Base-by-base conservation (phyloP, 352 stramenopile genomes). In the Globisporangium nunn region DNA sequence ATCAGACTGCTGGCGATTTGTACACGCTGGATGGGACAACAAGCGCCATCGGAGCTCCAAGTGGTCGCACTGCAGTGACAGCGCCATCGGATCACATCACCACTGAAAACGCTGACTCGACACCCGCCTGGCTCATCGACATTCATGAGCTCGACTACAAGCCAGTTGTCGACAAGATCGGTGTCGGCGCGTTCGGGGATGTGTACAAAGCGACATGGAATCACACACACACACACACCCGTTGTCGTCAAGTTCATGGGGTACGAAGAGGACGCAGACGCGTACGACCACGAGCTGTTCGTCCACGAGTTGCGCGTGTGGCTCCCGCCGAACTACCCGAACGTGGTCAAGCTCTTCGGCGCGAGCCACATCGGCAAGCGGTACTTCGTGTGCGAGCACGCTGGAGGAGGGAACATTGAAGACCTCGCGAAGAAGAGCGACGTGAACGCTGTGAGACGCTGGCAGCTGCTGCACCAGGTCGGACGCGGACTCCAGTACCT, bases 201-300 rank as follows among this genome's bases (percentile, higher is more conserved):
- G 50, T 54, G 15, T 54, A n/a, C 33, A 44, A 44, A 15, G 50
- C 31, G 15, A 54, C 33, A 18, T 54, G 50, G 50, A 31, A 7
- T n/a, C n/a, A n/a, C n/a, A n/a, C n/a, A n/a, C n/a, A n/a, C n/a
- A 1, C 7, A 44, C 50, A 33, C 50, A 0, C 50, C 50, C 1
- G 50, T 54, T 0, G 50, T 44, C 8, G 11, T 43, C 12, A 54
- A 54, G 17, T 44, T 54, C 15, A 43, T 44, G 50, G 31, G 31
- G 6, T 44, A 54, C 50, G 31, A 44, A 1, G 30, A 45, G 0
- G 4, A 6, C 14, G 10, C 4, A 7, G 3, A 29, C 29, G 43
- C 4, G 43, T 48, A 48, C 43, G n/a, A 15, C 11, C 28, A 14
- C 47, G 14, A 37, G 11, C 1, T 52, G 10, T 52, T 52, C 47